Percentiles rank a stretch among this genome's conserved stretches.
Conservation (phyloP, 2,329 filamentous ascomycete genomes). For the Scedosporium boydii region DNA sequence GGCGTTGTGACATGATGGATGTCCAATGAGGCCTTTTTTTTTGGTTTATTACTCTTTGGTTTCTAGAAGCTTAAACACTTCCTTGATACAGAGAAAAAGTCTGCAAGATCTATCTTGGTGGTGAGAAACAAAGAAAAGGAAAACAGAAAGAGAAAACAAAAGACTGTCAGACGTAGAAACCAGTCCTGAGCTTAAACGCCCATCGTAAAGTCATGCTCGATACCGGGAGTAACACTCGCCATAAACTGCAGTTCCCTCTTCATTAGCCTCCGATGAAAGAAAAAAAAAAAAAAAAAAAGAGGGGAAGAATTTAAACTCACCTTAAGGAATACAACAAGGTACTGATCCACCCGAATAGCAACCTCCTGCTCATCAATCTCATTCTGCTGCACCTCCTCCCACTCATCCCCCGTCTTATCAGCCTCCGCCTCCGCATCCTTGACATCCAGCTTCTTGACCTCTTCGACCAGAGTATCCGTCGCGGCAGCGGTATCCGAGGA, state of each 20-base stretch:
- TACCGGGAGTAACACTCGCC: slow-evolving; percentile 86
- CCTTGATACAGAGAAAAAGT: background rate
- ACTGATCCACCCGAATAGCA: slow-evolving; percentile 80
- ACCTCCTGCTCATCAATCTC: slow-evolving; percentile 62
- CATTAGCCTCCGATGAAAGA: slow-evolving; percentile 14
- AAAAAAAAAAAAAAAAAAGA: background rate
- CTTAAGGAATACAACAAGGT: slow-evolving; percentile 80
- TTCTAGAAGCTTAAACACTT: background rate
- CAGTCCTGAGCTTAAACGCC: slow-evolving; percentile 51
- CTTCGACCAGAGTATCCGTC: slow-evolving; percentile 69
- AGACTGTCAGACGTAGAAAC: background rate
- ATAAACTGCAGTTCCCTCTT: slow-evolving; percentile 44
- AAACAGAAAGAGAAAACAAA: background rate
- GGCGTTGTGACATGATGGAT: too few species aligned
- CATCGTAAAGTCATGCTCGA: slow-evolving; percentile 98
- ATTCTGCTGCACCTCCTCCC: slow-evolving; percentile 54
- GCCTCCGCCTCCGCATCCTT: slow-evolving; percentile 30
- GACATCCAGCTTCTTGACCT: slow-evolving; percentile 58
- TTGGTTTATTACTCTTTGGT: background rate
- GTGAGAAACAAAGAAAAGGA: background rate
- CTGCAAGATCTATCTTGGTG: background rate
- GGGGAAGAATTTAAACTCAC: slow-evolving; percentile 30
- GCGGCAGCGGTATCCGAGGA: slow-evolving; percentile 50
- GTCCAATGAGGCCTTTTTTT: background rate
- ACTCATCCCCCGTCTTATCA: slow-evolving; percentile 39